These are phyloP conservation scores for Thermomucor indicae-seudaticae DNA, from an alignment of 371 early-diverging fungal species.

Conservation along the genomic window DNA sequence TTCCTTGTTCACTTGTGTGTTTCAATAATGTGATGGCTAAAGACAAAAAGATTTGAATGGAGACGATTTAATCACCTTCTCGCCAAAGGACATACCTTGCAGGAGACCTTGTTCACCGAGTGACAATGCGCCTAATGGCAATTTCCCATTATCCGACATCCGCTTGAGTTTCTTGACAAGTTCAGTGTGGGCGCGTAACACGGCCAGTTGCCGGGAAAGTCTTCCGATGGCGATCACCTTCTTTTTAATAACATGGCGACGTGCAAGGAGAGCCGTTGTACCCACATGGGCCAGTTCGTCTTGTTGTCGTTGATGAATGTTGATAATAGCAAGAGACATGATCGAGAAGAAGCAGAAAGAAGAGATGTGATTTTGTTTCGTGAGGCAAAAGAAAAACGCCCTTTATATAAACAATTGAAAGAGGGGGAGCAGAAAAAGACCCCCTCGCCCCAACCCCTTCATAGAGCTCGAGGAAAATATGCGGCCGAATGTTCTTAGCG, in stretches of 20 bases:
- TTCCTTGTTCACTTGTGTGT: too few species aligned
- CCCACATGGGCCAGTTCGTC: constrained; percentile 1
- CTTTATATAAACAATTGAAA: not conserved
- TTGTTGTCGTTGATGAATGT: constrained; percentile 14
- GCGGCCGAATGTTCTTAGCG: not conserved
- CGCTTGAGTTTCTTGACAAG: constrained; percentile 34
- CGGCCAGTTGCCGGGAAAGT: constrained; percentile 30
- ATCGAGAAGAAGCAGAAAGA: not conserved
- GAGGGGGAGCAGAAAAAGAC: not conserved
- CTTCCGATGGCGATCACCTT: constrained; percentile 41
- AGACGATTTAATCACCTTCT: too few species aligned
- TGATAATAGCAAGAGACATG: constrained; percentile 25
- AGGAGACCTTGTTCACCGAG: constrained; percentile 32
- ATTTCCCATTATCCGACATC: constrained; percentile 22
- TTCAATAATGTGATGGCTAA: too few species aligned
- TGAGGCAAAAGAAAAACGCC: not conserved
- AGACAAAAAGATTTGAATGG: too few species aligned
- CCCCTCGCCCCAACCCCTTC: not conserved
- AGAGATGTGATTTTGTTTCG: too few species aligned
- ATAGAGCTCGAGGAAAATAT: not conserved
- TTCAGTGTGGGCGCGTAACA: constrained; percentile 29
- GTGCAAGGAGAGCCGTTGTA: constrained; percentile 2
- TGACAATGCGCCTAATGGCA: constrained; percentile 29
- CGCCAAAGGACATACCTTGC: constrained; percentile 20
- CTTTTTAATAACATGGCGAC: constrained; percentile 32